Percentiles rank a stretch among this genome's conserved stretches.
phyloP scores from a whole-genome alignment of 257 asterid genomes.

The Capsicum chinense region DNA sequence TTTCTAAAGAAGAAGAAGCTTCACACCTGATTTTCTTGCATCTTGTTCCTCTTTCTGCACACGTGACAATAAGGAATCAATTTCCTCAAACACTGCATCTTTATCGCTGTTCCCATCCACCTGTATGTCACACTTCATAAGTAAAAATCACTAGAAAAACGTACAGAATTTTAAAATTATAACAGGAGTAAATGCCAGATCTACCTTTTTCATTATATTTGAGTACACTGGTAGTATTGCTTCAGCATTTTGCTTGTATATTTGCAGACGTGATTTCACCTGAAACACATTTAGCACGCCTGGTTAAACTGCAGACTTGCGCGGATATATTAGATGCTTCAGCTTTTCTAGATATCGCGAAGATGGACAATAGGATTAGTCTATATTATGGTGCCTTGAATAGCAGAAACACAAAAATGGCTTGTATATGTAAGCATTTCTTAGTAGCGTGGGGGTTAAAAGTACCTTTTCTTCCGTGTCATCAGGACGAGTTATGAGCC shows the following conservation, averaged over 20 bases:
- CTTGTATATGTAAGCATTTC: not conserved
- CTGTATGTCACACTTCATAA: conserved; percentile 46
- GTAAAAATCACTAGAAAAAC: conserved; percentile 15
- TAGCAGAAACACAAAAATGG: not conserved
- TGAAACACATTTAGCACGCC: conserved; percentile 36
- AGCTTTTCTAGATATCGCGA: not conserved
- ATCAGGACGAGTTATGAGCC: conserved; percentile 86
- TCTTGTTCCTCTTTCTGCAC: conserved; percentile 60
- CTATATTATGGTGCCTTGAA: not conserved
- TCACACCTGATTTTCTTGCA: conserved; percentile 48
- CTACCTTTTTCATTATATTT: conserved; percentile 63
- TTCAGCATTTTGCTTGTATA: conserved; percentile 78
- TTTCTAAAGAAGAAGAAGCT: not conserved
- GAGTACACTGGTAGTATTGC: conserved; percentile 66
- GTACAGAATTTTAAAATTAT: conserved; percentile 21
- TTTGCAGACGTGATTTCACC: conserved; percentile 84
- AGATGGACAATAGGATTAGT: not conserved
- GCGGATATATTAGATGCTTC: not conserved
- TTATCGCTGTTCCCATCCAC: conserved; percentile 80
- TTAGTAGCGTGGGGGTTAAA: not conserved
- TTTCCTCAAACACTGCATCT: conserved; percentile 70
- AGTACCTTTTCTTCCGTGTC: conserved; percentile 89
- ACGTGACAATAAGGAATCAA: conserved; percentile 56
- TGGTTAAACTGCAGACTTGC: not conserved
- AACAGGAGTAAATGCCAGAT: conserved; percentile 25